phyloP scores from a whole-genome alignment of 2,329 filamentous ascomycete species.

The Thelonectria olida region DNA sequence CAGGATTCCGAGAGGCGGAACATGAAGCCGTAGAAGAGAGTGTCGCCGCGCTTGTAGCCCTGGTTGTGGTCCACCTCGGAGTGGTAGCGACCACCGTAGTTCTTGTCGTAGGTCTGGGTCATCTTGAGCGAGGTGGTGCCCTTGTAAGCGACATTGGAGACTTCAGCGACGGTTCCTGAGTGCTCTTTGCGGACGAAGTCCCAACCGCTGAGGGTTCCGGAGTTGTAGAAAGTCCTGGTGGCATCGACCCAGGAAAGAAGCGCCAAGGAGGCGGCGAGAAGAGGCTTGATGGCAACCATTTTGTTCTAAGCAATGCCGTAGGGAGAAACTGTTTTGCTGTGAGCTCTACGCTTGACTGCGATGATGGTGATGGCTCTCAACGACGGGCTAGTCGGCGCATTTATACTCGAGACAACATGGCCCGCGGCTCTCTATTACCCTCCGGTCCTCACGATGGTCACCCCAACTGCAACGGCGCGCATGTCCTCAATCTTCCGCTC shows the following conservation, averaged over 20 bases:
- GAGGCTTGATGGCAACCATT: neutral
- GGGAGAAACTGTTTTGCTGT: neutral
- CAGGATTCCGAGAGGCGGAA: slow-evolving; percentile 58
- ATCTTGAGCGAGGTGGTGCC: slow-evolving; percentile 53
- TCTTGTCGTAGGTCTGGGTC: slow-evolving; percentile 53
- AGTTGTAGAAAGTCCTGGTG: slow-evolving; percentile 52
- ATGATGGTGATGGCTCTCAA: neutral
- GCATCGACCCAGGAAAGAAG: slow-evolving; percentile 42
- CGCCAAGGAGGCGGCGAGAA: slow-evolving; percentile 25
- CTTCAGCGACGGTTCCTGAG: slow-evolving; percentile 52
- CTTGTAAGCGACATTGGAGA: slow-evolving; percentile 52
- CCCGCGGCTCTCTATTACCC: neutral
- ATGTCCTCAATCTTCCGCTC: neutral
- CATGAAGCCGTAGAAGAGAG: slow-evolving; percentile 59
- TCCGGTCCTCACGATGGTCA: neutral
- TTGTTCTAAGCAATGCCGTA: neutral
- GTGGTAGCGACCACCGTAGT: slow-evolving; percentile 57
- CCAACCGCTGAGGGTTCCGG: slow-evolving; percentile 54
- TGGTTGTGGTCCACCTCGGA: slow-evolving; percentile 55
- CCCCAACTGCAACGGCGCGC: neutral
- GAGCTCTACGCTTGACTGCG: neutral
- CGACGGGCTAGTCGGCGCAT: neutral
- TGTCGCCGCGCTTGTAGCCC: slow-evolving; percentile 56
- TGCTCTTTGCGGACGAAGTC: slow-evolving; percentile 50
- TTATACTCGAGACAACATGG: neutral